Percentiles rank a stretch among this genome's conserved stretches.
phyloP scores from a whole-genome alignment of 805 yeast genomes.

The Cyberlindnera mississippiensis region DNA sequence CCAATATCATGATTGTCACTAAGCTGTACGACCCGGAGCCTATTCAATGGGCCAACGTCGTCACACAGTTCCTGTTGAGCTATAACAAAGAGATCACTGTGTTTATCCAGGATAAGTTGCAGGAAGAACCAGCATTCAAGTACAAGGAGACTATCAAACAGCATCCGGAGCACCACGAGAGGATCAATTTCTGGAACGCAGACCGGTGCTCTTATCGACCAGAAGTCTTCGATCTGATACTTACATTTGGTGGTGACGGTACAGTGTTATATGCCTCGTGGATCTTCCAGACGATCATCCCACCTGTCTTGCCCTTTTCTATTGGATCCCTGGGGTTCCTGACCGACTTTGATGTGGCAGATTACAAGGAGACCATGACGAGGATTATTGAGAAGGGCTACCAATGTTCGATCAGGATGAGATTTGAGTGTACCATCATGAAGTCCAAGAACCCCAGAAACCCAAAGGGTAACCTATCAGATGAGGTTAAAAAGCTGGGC shows the following conservation, averaged over 20 bases:
- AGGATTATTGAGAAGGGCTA: constrained; percentile 40
- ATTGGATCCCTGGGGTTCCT: constrained; percentile 66
- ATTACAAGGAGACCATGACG: constrained; percentile 33
- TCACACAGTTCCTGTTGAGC: constrained; percentile 22
- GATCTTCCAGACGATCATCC: constrained; percentile 53
- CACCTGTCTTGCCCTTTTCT: constrained; percentile 63
- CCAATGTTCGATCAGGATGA: constrained; percentile 44
- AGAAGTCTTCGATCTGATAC: constrained; percentile 48
- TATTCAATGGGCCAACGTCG: constrained; percentile 23
- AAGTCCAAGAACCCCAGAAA: constrained; percentile 22
- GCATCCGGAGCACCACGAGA: constrained; percentile 7
- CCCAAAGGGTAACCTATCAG: constrained; percentile 16
- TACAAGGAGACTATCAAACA: constrained; percentile 9
- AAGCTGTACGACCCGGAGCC: constrained; percentile 32
- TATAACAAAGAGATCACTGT: constrained; percentile 17
- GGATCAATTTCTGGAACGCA: constrained; percentile 25
- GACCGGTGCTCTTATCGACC: constrained; percentile 26
- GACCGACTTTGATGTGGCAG: constrained; percentile 47
- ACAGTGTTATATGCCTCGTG: constrained; percentile 64
- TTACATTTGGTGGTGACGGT: constrained; percentile 72
- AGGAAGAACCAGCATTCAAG: constrained; percentile 8
- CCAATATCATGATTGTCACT: constrained; percentile 29
- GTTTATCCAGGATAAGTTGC: constrained; percentile 22
- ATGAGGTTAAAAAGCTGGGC: constrained; percentile 25
- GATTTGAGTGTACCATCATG: constrained; percentile 49